These are phyloP conservation scores for Linanthus parryae DNA, from an alignment of 148 eudicot species.

Conservation along the genomic window DNA sequence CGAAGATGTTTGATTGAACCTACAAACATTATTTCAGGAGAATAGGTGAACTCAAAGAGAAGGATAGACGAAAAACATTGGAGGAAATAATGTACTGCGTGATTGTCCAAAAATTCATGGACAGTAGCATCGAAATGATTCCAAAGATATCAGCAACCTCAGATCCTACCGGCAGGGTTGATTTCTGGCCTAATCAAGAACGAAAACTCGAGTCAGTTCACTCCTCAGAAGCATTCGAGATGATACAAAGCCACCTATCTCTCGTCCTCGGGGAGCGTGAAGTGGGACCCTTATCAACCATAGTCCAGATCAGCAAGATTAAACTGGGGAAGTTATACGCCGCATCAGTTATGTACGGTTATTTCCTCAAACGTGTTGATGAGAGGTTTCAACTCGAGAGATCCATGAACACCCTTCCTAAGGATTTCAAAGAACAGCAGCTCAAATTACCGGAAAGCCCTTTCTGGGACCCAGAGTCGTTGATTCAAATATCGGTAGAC, in stretches of 20 bases:
- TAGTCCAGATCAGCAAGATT: constrained; percentile 73
- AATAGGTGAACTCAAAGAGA: constrained; percentile 88
- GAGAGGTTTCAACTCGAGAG: constrained; percentile 86
- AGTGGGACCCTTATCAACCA: constrained; percentile 54
- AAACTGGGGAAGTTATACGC: constrained; percentile 95
- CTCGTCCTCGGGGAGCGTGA: constrained; percentile 70
- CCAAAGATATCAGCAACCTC: constrained; percentile 49
- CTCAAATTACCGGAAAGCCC: constrained; percentile 31
- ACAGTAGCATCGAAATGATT: constrained; percentile 63
- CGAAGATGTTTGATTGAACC: too few relatives aligned
- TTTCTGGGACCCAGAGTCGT: constrained; percentile 66
- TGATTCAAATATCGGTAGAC: constrained; percentile 46
- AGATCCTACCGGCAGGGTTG: constrained; percentile 66
- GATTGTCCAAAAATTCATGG: constrained; percentile 69
- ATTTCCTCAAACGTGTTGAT: constrained; percentile 87
- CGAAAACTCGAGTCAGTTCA: constrained; percentile 71
- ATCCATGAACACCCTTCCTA: constrained; percentile 83
- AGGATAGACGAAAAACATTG: constrained; percentile 61
- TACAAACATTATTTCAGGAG: constrained; percentile 67
- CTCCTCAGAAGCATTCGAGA: constrained; percentile 82
- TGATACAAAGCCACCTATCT: constrained; percentile 81
- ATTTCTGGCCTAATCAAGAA: constrained; percentile 96
- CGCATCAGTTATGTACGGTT: constrained; percentile 94
- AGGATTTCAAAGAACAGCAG: constrained; percentile 39
- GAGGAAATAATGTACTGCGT: constrained; percentile 87